These are phyloP conservation scores for Grammothele lineata DNA, from an alignment of 768 basidiomycete genomes.

Conservation along the genomic window DNA sequence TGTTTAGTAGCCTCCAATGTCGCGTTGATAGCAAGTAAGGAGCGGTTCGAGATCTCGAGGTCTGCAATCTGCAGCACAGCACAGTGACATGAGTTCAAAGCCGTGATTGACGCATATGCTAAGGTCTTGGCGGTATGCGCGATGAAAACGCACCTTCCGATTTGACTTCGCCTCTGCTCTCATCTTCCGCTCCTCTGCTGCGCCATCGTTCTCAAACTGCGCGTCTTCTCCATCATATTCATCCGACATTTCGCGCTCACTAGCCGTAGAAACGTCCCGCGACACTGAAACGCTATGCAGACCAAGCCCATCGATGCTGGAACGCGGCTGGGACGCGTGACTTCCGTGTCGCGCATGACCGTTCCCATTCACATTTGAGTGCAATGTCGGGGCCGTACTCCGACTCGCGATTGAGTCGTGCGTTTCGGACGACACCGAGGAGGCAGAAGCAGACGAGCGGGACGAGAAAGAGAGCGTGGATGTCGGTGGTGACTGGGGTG, in stretches of 20 bases:
- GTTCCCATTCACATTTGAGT: constrained; percentile 36
- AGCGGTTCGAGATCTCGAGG: constrained; percentile 86
- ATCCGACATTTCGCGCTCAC: constrained; percentile 11
- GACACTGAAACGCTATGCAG: constrained; percentile 7
- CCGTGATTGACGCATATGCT: not conserved
- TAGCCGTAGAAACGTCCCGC: constrained; percentile 6
- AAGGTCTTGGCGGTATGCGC: not conserved
- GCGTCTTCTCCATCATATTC: constrained; percentile 10
- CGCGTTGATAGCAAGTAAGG: constrained; percentile 80
- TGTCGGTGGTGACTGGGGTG: constrained; percentile 65
- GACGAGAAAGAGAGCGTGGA: constrained; percentile 78
- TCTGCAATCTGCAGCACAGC: constrained; percentile 68
- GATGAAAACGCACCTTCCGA: constrained; percentile 57
- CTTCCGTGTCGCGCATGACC: constrained; percentile 19
- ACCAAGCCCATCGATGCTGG: constrained; percentile 16
- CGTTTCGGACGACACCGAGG: constrained; percentile 38
- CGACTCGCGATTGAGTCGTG: constrained; percentile 36
- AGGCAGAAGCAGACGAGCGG: constrained; percentile 59
- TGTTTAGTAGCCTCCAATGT: constrained; percentile 78
- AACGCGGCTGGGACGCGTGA: constrained; percentile 25
- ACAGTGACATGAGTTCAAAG: not conserved
- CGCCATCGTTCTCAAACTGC: constrained; percentile 7
- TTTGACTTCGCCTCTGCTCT: constrained; percentile 79
- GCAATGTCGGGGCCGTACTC: constrained; percentile 36
- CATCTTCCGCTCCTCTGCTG: constrained; percentile 46